phyloP scores from a whole-genome alignment of 768 basidiomycete species.

The Rhizopogon sp. region DNA sequence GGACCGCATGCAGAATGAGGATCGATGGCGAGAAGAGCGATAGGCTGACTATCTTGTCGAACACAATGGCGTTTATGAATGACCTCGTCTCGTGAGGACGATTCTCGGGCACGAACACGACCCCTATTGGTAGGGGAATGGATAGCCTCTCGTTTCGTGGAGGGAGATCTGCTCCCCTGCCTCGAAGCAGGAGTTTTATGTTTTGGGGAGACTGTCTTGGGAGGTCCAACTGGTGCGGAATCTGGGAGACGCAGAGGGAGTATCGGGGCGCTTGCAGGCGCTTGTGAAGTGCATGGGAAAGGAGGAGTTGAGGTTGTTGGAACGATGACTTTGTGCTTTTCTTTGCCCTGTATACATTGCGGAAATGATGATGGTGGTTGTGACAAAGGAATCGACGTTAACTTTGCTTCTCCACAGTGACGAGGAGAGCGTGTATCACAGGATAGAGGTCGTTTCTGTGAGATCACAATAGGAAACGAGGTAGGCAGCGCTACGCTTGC shows the following conservation, averaged over 20 bases:
- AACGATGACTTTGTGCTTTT: neutral
- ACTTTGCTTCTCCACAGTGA: neutral
- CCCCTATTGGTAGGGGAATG: neutral
- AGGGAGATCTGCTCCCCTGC: neutral
- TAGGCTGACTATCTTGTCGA: neutral
- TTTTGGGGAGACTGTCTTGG: neutral
- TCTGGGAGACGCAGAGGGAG: neutral
- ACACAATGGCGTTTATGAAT: neutral
- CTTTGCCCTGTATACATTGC: neutral
- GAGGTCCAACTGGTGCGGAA: neutral
- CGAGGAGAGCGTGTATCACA: neutral
- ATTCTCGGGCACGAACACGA: neutral
- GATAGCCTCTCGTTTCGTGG: neutral
- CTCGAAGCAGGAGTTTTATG: too few relatives aligned
- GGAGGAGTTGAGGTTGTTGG: neutral
- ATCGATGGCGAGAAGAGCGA: neutral
- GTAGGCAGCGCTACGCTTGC: neutral
- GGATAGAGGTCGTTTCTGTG: neutral
- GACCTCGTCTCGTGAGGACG: neutral
- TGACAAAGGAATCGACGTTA: neutral
- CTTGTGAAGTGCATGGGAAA: neutral
- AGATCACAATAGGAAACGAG: neutral
- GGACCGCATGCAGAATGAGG: neutral
- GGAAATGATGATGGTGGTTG: neutral
- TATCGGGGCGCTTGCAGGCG: neutral